Percentiles rank a stretch among this genome's conserved stretches.
These are phyloP conservation scores for Stevia rebaudiana DNA, from an alignment of 140 eudicot species.

Conservation along the genomic window DNA sequence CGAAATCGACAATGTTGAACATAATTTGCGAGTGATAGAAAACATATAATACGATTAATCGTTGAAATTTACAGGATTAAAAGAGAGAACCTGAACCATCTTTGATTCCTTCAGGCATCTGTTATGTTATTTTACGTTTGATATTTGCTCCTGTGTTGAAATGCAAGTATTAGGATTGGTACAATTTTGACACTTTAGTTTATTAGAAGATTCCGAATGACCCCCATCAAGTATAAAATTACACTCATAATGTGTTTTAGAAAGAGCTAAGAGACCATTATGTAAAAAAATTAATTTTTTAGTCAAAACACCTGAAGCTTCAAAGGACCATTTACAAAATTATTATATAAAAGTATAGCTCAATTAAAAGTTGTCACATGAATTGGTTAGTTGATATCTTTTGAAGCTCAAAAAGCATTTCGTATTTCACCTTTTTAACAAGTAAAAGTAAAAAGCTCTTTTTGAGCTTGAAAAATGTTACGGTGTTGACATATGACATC, in stretches of 20 bases:
- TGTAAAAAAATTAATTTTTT: too few relatives aligned
- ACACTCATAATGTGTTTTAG: not conserved
- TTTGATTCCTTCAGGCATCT: conserved; percentile 25
- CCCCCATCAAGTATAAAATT: not conserved
- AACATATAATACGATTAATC: not conserved
- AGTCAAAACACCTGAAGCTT: too few relatives aligned
- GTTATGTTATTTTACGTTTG: not conserved
- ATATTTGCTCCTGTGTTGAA: not conserved
- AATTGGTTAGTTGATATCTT: too few relatives aligned
- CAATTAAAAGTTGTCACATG: too few relatives aligned
- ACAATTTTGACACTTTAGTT: conserved; percentile 5
- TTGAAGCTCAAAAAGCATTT: too few relatives aligned
- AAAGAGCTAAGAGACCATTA: too few relatives aligned
- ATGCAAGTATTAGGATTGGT: conserved; percentile 6
- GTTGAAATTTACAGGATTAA: not conserved
- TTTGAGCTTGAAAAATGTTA: too few relatives aligned
- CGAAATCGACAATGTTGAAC: not conserved
- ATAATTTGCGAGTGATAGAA: not conserved
- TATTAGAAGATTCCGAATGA: not conserved
- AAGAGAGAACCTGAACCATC: conserved; percentile 22
- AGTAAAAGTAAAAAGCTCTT: too few relatives aligned
- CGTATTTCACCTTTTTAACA: too few relatives aligned
- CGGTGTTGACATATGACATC: too few relatives aligned
- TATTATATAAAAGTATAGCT: too few relatives aligned
- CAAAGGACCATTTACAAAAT: too few relatives aligned